phyloP scores from a whole-genome alignment of 139 green algal genomes.

The Volvox africanus region DNA sequence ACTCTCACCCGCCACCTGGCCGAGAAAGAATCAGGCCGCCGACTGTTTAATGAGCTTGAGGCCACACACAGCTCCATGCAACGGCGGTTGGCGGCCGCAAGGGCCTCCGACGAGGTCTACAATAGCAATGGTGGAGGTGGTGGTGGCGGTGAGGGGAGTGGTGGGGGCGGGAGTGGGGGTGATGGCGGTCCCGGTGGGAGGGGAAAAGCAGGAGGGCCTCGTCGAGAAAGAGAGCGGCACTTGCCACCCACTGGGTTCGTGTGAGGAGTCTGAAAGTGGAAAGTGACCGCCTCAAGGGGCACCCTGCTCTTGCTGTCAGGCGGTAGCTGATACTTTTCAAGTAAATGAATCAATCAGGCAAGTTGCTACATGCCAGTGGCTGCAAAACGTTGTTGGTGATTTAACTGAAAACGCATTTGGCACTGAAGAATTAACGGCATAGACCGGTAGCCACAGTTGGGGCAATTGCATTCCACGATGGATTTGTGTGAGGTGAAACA shows the following conservation, averaged over 20 bases:
- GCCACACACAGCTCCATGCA: conserved; percentile 36
- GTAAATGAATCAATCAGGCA: no score
- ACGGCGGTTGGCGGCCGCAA: conserved; percentile 16
- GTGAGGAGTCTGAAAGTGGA: neutral
- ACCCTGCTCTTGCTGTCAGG: no score
- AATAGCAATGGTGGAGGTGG: neutral
- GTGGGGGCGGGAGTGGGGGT: neutral
- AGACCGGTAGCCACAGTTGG: no score
- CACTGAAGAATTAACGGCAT: no score
- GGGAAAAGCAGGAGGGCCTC: neutral
- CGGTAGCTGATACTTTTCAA: no score
- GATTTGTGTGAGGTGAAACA: no score
- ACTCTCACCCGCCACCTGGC: conserved; percentile 16
- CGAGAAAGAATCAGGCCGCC: conserved; percentile 16
- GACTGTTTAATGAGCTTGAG: conserved; percentile 46
- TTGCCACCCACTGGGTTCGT: conserved; percentile 27
- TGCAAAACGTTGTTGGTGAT: no score
- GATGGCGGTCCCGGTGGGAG: neutral
- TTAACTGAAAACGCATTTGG: no score
- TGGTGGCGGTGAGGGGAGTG: neutral
- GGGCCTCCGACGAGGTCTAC: conserved; percentile 23
- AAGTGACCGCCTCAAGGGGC: no score
- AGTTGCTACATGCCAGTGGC: no score
- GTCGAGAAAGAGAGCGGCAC: conserved; percentile 1
- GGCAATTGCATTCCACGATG: no score